Conservation (phyloP, 257 asterid genomes). For the Handroanthus guayacan region DNA sequence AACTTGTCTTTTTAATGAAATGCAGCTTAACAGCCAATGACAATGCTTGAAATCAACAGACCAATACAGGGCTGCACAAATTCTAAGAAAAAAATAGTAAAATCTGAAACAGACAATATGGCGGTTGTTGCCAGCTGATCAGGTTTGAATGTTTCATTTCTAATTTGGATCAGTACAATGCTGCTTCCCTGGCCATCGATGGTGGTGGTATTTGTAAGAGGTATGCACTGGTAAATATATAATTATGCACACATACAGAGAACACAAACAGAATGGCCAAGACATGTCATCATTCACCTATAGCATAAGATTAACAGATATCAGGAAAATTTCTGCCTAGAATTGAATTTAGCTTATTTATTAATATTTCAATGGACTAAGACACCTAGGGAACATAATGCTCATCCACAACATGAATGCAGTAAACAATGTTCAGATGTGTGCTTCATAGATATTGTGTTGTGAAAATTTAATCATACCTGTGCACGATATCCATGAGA, state of each 20-base stretch:
- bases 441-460: constrained; percentile 28
- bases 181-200: background rate
- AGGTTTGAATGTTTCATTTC: no score
- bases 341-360: constrained; percentile 13
- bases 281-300: constrained; percentile 22
- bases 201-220: no score
- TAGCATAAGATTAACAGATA: constrained; percentile 8
- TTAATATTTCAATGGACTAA: constrained; percentile 16
- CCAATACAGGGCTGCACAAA: no score
- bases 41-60: no score
- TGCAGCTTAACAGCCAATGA: no score
- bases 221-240: no score
- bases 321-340: background rate
- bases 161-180: no score
- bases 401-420: constrained; percentile 15
- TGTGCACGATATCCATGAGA: constrained; percentile 99
- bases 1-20: no score
- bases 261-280: background rate
- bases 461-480: constrained; percentile 53
- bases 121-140: no score
- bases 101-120: no score
- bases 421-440: constrained; percentile 14
- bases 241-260: background rate
- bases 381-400: constrained; percentile 25
- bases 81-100: no score